Base-by-base conservation (phyloP, 129 eudicot species). In the Sambucus nigra region DNA sequence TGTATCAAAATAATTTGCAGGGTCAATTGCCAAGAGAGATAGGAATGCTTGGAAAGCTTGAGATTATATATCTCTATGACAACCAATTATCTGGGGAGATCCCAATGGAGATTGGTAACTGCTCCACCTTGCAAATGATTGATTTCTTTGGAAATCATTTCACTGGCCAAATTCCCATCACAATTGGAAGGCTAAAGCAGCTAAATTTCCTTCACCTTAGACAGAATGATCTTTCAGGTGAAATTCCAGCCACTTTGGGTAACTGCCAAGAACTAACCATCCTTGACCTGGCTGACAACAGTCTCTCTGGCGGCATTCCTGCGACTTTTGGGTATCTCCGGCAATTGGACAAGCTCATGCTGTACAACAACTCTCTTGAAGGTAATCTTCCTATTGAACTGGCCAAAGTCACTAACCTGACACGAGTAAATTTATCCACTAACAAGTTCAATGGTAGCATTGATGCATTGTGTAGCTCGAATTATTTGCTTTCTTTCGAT, bases 61-160 rank as follows among this genome's bases (percentile, higher is more conserved):
- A 82, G 68, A 80, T 69, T 28, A 49, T 91, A 26, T 91, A 21
- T 53, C 42, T 86, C 27, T 91, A 91, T 22, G 89, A 85, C 54
- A 91, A 82, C 64, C 86, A 82, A 55, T 63, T 91, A 2, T 69
- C 99, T 0, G 95, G 94, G 19, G 81, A 73, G 21, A 91, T 91
- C 22, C 99, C 99, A 9, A 16, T 73, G 69, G 99, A 91, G 69
- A 85, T 91, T 15, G 95, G 95, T 16, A 86, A 91, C 74, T 91
- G 95, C 54, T 81, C 99, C 9, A 72, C 84, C 50, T 64, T 91
- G 71, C 99, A 85, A 55, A 86, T 87, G 99, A 46, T 86, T 46
- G 99, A 91, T 74, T 86, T 91, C 53, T 91, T 41, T 13, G 95
- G 95, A 16, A 91, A 91, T 51, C 84, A 72, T 33, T 91, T 91